Evolutionary conservation across 2,329 filamentous ascomycete genomes (phyloP), one percentile per base, ranked within the genome.

Genomic region (Paracorniculantispora psalliotae): DNA sequence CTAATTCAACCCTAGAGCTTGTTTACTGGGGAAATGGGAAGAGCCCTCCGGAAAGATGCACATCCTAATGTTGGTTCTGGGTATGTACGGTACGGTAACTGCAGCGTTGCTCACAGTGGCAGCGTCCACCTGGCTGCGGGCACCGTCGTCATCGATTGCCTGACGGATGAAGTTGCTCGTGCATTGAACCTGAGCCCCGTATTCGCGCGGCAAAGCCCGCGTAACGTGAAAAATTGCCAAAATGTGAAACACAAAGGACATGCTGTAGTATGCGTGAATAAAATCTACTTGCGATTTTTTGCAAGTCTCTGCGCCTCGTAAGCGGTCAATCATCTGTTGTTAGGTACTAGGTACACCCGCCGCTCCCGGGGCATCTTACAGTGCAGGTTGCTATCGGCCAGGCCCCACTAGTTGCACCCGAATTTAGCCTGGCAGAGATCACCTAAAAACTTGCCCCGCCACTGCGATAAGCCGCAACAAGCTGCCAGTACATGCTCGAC

Each of bases 381-480:
- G 30, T 33, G 30, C 30, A 33, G 30, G 17, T 21, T 52, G 49
- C 12, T 55, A 46, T 46, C 52, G 41, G 52, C 10, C 39, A 54
- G 25, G 9, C 50, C 37, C 37, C 35, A 53, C 37, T 53, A 37
- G 50, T 37, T 53, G 37, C 21, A 41, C 49, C 49, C 17, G 21
- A 52, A 41, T 44, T n/a, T 54, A 55, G 44, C 53, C n/a, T 23
- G 30, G 25, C 44, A 30, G 13, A 26, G 53, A 56, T 56, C 53
- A 56, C 26, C 53, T 12, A 23, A 44, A 58, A 58, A 51, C 26
- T 28, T 51, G 56, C 56, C 56, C 56, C 56, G 56, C 56, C 47
- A 58, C 17, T 46, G 50, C 56, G 56, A 58, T 58, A 58, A 58
- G 56, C 56, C 47, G 55, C 35, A 50, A 51, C 35, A 26, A 35